phyloP scores from a whole-genome alignment of 176 grass and related monocot species.

The Tuctoria greenei region DNA sequence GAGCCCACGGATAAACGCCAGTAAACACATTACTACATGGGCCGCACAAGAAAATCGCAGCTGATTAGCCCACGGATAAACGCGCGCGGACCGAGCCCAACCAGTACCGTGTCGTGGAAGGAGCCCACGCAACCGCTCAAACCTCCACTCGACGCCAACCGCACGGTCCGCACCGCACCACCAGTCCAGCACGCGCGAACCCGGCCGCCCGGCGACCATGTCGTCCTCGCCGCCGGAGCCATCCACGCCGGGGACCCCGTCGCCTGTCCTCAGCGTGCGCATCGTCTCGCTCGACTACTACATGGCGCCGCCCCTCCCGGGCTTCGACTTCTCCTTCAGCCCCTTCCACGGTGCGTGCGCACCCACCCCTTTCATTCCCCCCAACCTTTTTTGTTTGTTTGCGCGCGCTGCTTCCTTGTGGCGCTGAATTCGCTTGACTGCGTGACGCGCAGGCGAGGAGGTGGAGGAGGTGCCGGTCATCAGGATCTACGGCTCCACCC shows the following conservation, averaged over 20 bases:
- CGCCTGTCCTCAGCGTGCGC: slow-evolving; percentile 66
- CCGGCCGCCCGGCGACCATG: background rate
- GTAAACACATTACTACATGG: background rate
- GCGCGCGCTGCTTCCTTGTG: background rate
- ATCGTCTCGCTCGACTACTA: slow-evolving; percentile 93
- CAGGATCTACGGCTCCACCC: slow-evolving; percentile 92
- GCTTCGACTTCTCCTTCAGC: slow-evolving; percentile 71
- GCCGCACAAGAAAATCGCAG: background rate
- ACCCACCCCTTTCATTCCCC: too few species aligned
- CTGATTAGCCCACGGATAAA: background rate
- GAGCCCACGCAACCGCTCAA: background rate
- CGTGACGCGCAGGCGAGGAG: slow-evolving; percentile 42
- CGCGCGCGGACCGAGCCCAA: background rate
- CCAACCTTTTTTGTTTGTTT: background rate
- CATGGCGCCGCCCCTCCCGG: slow-evolving; percentile 76
- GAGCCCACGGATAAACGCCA: too few species aligned
- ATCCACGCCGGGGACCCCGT: slow-evolving; percentile 39
- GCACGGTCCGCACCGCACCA: too few species aligned
- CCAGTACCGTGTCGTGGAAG: background rate
- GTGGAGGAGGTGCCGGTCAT: slow-evolving; percentile 75
- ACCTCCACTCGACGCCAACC: background rate
- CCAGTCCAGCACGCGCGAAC: background rate
- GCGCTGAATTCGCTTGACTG: background rate
- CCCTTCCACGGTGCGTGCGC: slow-evolving; percentile 61
- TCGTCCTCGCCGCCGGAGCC: slow-evolving; percentile 32